A percentile compares a stretch with the other conserved stretches of the same genome.
phyloP scores from a whole-genome alignment of 257 asterid species.

The Thymus mandschuricus region DNA sequence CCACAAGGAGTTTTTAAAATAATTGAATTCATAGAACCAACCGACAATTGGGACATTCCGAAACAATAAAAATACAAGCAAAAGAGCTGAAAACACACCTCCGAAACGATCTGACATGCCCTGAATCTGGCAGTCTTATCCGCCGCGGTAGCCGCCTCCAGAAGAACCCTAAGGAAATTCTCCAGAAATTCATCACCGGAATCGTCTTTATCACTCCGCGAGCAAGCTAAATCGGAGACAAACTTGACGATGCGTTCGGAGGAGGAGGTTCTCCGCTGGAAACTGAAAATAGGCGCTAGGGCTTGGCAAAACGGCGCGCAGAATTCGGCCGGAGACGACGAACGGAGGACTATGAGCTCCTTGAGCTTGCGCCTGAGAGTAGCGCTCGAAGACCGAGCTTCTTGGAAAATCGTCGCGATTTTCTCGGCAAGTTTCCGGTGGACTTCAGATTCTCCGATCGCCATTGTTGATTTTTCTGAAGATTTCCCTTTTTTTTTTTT shows the following conservation, averaged over 20 bases:
- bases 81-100: conserved; percentile 48
- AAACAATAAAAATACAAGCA: not conserved
- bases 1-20: not conserved
- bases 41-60: not conserved
- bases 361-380: conserved; percentile 72
- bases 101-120: conserved; percentile 93
- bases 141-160: conserved; percentile 64
- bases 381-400: conserved; percentile 66
- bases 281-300: conserved; percentile 65
- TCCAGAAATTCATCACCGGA: conserved; percentile 59
- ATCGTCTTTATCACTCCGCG: conserved; percentile 37
- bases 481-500: not conserved
- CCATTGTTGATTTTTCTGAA: conserved; percentile 29
- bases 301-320: conserved; percentile 54
- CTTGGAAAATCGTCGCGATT: conserved; percentile 62
- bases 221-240: conserved; percentile 54
- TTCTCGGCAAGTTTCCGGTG: conserved; percentile 36
- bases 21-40: not conserved
- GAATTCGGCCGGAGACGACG: conserved; percentile 48
- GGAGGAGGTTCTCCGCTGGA: conserved; percentile 66
- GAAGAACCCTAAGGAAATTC: conserved; percentile 63
- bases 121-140: conserved; percentile 73
- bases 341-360: conserved; percentile 63
- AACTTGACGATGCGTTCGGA: conserved; percentile 73
- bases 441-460: conserved; percentile 41